Conservation (phyloP, 2,329 filamentous ascomycete species). For the Trichoderma lentiforme region DNA sequence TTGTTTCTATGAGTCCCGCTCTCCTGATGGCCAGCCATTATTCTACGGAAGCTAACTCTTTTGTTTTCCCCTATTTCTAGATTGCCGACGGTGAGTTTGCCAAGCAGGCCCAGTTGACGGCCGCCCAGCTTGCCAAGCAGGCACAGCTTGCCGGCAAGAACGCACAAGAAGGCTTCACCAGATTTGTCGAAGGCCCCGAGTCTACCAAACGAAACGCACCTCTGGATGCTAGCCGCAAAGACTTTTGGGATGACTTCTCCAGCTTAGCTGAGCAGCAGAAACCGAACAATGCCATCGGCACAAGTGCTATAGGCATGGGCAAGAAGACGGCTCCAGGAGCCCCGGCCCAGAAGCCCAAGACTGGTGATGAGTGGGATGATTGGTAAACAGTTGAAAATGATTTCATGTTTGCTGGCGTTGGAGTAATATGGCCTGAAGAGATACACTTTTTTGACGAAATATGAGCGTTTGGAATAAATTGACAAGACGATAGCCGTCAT, state of each 20-base stretch:
- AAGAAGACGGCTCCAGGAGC: conserved; percentile 34
- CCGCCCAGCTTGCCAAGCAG: conserved; percentile 63
- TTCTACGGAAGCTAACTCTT: conserved; percentile 23
- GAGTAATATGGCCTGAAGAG: conserved; percentile 24
- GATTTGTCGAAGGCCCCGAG: conserved; percentile 78
- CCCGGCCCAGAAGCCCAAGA: conserved; percentile 40
- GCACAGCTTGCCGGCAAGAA: conserved; percentile 67
- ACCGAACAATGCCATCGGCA: conserved; percentile 52
- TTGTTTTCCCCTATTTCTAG: conserved; percentile 39
- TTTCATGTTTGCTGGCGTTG: conserved; percentile 11
- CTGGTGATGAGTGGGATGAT: conserved; percentile 61
- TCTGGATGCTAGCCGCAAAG: conserved; percentile 65
- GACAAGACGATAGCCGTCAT: conserved; percentile 7
- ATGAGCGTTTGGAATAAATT: conserved; percentile 27
- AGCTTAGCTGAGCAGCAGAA: conserved; percentile 58
- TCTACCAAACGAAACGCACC: conserved; percentile 37
- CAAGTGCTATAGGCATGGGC: conserved; percentile 57
- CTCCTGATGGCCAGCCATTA: background rate
- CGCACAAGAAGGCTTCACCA: conserved; percentile 75
- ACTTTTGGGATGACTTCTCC: conserved; percentile 92
- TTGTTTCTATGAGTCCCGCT: too few relatives aligned
- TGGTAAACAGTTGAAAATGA: conserved; percentile 47
- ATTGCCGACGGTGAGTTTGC: conserved; percentile 77
- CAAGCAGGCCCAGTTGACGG: conserved; percentile 59
- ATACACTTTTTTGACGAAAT: conserved; percentile 15